These are phyloP conservation scores for Salix koriyanagi DNA, from an alignment of 345 rosid genomes.

Conservation along the genomic window DNA sequence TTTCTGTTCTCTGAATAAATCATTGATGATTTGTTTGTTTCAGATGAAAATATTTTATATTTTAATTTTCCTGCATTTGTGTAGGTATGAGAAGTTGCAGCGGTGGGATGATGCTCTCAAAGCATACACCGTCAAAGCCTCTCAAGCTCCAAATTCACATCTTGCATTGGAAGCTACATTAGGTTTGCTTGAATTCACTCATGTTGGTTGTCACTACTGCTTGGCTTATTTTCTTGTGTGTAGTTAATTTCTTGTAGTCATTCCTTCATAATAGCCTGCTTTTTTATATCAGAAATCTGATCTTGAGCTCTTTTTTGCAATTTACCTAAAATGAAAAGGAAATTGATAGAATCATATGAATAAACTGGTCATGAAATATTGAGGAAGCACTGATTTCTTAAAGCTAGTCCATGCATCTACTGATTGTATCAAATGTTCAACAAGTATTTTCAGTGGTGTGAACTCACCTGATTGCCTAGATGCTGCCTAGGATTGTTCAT, in stretches of 20 bases:
- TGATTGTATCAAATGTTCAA: neutral
- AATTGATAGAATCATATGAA: neutral
- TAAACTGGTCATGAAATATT: neutral
- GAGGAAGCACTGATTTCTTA: neutral
- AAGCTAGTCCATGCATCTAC: neutral
- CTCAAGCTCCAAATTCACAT: conserved; percentile 74
- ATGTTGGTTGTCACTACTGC: neutral
- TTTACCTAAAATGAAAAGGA: neutral
- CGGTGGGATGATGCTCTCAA: conserved; percentile 98
- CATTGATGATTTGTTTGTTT: neutral
- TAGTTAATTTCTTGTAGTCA: neutral
- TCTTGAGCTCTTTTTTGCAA: neutral
- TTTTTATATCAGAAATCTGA: neutral
- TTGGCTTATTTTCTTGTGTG: conserved; percentile 1
- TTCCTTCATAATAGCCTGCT: neutral
- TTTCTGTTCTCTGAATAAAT: neutral
- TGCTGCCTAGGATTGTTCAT: neutral
- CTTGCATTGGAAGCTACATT: conserved; percentile 76
- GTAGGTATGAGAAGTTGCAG: conserved; percentile 98
- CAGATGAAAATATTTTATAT: neutral
- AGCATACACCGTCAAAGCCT: conserved; percentile 81
- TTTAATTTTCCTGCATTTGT: conserved; percentile 6
- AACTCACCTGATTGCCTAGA: neutral
- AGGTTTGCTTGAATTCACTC: conserved; percentile 40
- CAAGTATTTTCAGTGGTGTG: neutral